Evolutionary conservation across 352 stramenopile genomes (phyloP).

Genomic region (Lagenidium sp.): DNA sequence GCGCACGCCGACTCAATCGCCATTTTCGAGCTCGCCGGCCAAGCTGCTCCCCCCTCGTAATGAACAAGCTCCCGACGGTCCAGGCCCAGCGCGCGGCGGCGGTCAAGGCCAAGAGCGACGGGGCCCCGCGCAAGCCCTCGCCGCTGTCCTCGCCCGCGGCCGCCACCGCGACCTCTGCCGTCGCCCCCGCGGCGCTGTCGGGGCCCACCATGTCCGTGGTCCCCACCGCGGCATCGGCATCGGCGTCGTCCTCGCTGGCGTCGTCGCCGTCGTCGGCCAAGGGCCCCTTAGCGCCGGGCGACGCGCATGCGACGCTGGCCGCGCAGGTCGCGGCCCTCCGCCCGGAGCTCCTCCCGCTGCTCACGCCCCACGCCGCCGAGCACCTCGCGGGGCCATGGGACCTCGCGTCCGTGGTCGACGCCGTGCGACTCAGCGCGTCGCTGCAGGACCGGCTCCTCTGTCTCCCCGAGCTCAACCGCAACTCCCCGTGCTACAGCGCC

Average conservation of each 20-base stretch:
- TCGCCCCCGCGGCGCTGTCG: conserved; percentile 5
- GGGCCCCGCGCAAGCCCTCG: conserved; percentile 13
- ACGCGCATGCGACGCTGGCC: conserved; percentile 12
- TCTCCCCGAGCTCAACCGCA: conserved; percentile 68
- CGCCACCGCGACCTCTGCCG: background rate
- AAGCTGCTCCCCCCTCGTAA: background rate
- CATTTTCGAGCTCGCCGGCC: background rate
- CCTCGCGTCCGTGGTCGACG: conserved; percentile 40
- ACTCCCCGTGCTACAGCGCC: conserved; percentile 73
- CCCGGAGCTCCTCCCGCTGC: conserved; percentile 50
- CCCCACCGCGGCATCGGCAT: background rate
- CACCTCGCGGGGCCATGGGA: conserved; percentile 20
- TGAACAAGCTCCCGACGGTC: conserved; percentile 12
- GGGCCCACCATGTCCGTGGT: conserved; percentile 3
- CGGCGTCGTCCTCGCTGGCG: too few species aligned
- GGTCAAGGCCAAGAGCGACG: conserved; percentile 9
- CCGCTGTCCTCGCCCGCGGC: conserved; percentile 5
- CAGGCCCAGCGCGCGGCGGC: conserved; percentile 4
- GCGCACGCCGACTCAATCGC: background rate
- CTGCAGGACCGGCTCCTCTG: conserved; percentile 69
- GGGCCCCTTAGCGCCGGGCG: background rate
- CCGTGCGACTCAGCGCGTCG: conserved; percentile 48
- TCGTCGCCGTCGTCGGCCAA: too few species aligned
- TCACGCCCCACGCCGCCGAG: conserved; percentile 24
- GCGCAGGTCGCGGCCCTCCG: conserved; percentile 33